A percentile compares a stretch with the other conserved stretches of the same genome.
These are phyloP conservation scores for Lanmaoa rubissima DNA, from an alignment of 768 basidiomycete genomes.

Conservation along the genomic window DNA sequence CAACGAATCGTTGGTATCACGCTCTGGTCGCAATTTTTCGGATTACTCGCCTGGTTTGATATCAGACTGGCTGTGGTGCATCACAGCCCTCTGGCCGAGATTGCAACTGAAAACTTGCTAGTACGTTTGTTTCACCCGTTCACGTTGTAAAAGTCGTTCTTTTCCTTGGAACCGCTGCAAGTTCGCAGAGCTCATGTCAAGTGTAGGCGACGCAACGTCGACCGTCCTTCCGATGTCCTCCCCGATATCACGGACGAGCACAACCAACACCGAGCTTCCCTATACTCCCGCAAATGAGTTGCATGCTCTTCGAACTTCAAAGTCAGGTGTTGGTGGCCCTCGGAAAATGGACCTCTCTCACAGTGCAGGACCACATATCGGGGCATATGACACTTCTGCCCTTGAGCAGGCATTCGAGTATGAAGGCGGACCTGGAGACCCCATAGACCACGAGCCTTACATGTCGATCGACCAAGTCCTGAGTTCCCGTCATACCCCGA, in stretches of 20 bases:
- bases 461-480: slow-evolving; percentile 1
- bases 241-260: slow-evolving; percentile 8
- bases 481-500: not conserved
- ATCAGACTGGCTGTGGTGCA: slow-evolving; percentile 4
- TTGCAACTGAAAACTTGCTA: slow-evolving; percentile 1
- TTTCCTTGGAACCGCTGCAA: not conserved
- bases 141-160: not conserved
- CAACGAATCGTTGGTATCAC: not conserved
- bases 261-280: slow-evolving; percentile 2
- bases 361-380: not conserved
- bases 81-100: slow-evolving; percentile 3
- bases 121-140: slow-evolving; percentile 1
- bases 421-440: not conserved
- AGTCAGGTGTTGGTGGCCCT: slow-evolving; percentile 19
- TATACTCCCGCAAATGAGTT: not conserved
- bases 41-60: slow-evolving; percentile 1
- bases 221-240: slow-evolving; percentile 15
- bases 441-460: not conserved
- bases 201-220: slow-evolving; percentile 13
- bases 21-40: not conserved
- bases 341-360: slow-evolving; percentile 12
- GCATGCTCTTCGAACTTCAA: slow-evolving; percentile 1
- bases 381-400: not conserved
- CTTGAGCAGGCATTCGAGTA: not conserved
- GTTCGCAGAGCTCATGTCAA: slow-evolving; percentile 15